Evolutionary conservation across 805 yeast genomes (phyloP), one percentile per base, ranked within the genome.

Genomic region (Grigorovia jiainica): DNA sequence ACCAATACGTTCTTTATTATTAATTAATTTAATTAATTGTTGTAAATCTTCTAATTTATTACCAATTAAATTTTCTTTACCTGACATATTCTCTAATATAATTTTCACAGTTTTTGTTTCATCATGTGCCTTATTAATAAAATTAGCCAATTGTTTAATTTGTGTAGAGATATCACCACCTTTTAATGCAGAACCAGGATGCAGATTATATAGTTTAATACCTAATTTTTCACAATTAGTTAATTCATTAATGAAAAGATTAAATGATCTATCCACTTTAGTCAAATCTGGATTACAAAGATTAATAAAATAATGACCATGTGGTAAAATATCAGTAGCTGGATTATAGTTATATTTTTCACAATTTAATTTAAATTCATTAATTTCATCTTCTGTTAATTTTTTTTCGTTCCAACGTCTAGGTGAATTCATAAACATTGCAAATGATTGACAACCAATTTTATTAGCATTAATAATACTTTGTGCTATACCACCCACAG

Each of bases 61-160:
- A 1, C 97, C 98, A 34, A 92, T 82, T 46, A 90, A 72, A 47
- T 84, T 82, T 3, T 95, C 96, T 52, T 87, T 94, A 8, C 98
- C 98, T 1, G 98, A 96, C 98, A 92, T 92, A 57, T 90, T 92
- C 56, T 92, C 98, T 45, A 92, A 71, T 10, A 92, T 94, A 35
- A 92, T 79, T 54, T 82, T 89, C 25, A 92, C 97, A 56, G 77
- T 81, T 6, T 65, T 53, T 0, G 98, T 92, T 43, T 76, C 78
- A 20, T 63, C 62, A 38, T 84, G 80, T 5, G 95, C 97, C 37
- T 65, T 70, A 60, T 92, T 90, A 48, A 92, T 79, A 50, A 82
- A 82, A 19, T 70, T 68, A 0, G 97, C 97, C 48, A 92, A 66
- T 44, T 78, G 75, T 40, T 63, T 64, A 31, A 89, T 63, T 1